These are phyloP conservation scores for Metschnikowia koreensis DNA, from an alignment of 805 yeast genomes.

Conservation along the genomic window DNA sequence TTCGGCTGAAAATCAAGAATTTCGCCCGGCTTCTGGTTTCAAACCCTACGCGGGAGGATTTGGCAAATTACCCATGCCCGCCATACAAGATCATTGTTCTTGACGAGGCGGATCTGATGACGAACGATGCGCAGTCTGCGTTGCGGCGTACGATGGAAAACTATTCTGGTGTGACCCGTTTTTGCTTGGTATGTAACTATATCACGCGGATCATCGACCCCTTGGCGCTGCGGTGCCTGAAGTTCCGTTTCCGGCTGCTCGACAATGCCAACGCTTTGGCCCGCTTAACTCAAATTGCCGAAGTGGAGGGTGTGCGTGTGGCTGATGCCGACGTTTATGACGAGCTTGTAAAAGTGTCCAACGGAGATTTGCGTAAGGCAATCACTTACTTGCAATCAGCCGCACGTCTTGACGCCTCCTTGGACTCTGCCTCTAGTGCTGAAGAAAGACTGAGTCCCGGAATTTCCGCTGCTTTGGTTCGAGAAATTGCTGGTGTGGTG, in stretches of 20 bases:
- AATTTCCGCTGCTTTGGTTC: slow-evolving; percentile 48
- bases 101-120: slow-evolving; percentile 98
- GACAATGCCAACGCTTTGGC: slow-evolving; percentile 67
- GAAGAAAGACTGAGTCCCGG: slow-evolving; percentile 21
- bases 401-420: slow-evolving; percentile 16
- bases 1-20: slow-evolving; percentile 78
- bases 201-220: slow-evolving; percentile 97
- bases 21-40: slow-evolving; percentile 86
- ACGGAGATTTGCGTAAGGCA: slow-evolving; percentile 91
- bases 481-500: slow-evolving; percentile 77
- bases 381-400: slow-evolving; percentile 74
- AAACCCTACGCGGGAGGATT: slow-evolving; percentile 68
- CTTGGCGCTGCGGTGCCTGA: slow-evolving; percentile 92
- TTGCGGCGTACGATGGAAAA: slow-evolving; percentile 92
- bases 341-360: slow-evolving; percentile 67
- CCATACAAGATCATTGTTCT: slow-evolving; percentile 90
- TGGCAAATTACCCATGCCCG: slow-evolving; percentile 85
- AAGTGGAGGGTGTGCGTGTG: slow-evolving; percentile 32
- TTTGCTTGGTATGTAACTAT: slow-evolving; percentile 93
- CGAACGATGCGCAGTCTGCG: slow-evolving; percentile 94
- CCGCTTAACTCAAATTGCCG: slow-evolving; percentile 62
- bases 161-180: slow-evolving; percentile 82
- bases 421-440: slow-evolving; percentile 14
- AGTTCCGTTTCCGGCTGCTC: slow-evolving; percentile 82
- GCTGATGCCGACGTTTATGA: slow-evolving; percentile 52